Evolutionary conservation across 2,329 filamentous ascomycete genomes (phyloP).

Genomic region (Thelonectria rubi): DNA sequence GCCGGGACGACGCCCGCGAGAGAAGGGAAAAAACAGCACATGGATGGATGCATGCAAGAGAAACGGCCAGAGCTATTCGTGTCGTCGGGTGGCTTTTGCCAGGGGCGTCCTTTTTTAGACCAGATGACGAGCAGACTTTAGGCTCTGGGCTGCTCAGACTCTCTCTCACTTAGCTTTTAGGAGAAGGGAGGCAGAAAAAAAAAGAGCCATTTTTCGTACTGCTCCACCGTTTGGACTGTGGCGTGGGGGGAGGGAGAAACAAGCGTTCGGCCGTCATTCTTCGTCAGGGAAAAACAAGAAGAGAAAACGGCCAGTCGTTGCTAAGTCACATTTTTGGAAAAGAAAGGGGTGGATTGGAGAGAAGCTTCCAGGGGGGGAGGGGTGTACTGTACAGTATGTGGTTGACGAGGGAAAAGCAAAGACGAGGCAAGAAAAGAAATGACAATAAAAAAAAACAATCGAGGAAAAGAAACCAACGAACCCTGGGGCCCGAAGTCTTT

Average conservation of each 20-base stretch:
- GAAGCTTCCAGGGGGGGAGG: not conserved
- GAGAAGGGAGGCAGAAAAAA: not conserved
- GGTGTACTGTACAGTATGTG: too few relatives aligned
- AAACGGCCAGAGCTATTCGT: too few relatives aligned
- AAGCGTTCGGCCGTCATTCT: not conserved
- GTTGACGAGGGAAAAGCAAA: not conserved
- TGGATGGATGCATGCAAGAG: too few relatives aligned
- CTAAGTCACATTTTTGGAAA: too few relatives aligned
- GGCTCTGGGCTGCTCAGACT: too few relatives aligned
- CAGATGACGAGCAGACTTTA: too few relatives aligned
- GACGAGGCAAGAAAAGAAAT: not conserved
- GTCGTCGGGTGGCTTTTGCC: too few relatives aligned
- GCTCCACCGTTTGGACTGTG: not conserved
- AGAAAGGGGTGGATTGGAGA: not conserved
- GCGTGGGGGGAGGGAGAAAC: not conserved
- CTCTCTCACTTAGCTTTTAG: too few relatives aligned
- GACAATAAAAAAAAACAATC: not conserved
- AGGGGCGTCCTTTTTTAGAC: too few relatives aligned
- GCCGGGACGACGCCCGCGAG: too few relatives aligned
- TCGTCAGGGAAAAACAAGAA: not conserved
- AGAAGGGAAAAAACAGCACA: too few relatives aligned
- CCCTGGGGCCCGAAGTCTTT: not conserved
- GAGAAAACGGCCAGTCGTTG: too few relatives aligned
- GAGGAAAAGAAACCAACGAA: not conserved
- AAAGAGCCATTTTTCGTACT: not conserved